These are phyloP conservation scores for Chamaecrista fasciculata DNA, from an alignment of 306 rosid genomes.

Conservation along the genomic window DNA sequence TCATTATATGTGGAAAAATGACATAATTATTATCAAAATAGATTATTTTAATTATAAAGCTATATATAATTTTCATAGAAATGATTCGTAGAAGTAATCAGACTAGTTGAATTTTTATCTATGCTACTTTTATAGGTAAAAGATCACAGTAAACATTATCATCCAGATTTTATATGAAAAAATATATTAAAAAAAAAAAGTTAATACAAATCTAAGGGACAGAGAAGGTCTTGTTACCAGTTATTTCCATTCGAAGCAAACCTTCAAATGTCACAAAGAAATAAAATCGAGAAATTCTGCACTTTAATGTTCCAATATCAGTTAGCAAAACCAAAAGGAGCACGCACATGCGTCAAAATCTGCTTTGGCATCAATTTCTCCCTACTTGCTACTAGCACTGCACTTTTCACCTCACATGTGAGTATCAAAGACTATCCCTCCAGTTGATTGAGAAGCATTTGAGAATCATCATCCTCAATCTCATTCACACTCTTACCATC, in stretches of 20 bases:
- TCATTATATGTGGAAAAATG: too few relatives aligned
- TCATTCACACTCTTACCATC: constrained; percentile 27
- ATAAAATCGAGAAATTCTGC: neutral
- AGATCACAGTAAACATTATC: neutral
- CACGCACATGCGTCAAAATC: too few relatives aligned
- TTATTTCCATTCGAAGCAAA: neutral
- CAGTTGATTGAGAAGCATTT: constrained; percentile 49
- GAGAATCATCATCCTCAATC: constrained; percentile 48
- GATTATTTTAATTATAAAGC: too few relatives aligned
- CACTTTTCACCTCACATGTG: neutral
- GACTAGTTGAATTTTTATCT: too few relatives aligned
- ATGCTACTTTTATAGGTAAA: too few relatives aligned
- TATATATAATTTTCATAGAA: too few relatives aligned
- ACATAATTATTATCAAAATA: too few relatives aligned
- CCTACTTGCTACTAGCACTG: constrained; percentile 10
- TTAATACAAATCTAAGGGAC: neutral
- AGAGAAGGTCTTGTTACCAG: neutral
- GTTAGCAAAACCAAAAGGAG: constrained; percentile 1
- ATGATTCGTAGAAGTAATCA: too few relatives aligned
- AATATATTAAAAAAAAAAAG: neutral
- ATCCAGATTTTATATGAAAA: neutral
- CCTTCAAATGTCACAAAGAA: neutral
- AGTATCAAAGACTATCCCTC: constrained; percentile 44
- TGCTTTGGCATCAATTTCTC: constrained; percentile 8
- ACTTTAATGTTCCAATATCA: neutral